Evolutionary conservation across 2,329 filamentous ascomycete genomes (phyloP).

Genomic region (Aspergillus melleus): DNA sequence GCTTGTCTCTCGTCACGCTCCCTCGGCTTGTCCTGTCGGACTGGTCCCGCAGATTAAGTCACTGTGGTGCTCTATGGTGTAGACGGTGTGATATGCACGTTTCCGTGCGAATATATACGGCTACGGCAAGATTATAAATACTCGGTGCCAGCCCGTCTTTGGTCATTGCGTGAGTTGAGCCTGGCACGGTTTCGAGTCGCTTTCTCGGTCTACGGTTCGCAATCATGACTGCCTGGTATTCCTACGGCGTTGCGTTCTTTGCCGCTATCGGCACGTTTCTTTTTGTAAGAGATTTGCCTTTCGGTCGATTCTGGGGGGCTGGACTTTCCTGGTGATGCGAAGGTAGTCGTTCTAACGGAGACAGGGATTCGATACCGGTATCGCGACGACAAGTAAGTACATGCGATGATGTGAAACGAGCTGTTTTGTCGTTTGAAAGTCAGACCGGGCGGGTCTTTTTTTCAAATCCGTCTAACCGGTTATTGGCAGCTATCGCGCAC

Average conservation of each 20-base stretch:
- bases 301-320: not conserved
- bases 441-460: not conserved
- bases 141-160: not conserved
- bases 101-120: not conserved
- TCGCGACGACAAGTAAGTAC: constrained; percentile 57
- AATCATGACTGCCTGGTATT: constrained; percentile 46
- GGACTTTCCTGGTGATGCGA: not conserved
- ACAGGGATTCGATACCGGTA: constrained; percentile 61
- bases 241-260: constrained; percentile 55
- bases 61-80: not conserved
- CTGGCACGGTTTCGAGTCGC: too few relatives aligned
- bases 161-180: not conserved
- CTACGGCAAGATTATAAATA: not conserved
- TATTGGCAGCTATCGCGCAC: constrained; percentile 54
- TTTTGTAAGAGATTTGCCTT: constrained; percentile 45
- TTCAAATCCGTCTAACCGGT: not conserved
- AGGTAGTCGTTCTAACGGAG: constrained; percentile 4
- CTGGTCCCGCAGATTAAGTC: constrained; percentile 1
- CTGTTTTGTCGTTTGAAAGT: too few relatives aligned
- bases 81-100: not conserved
- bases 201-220: not conserved
- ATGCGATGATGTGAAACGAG: not conserved
- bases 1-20: constrained; percentile 2
- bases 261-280: constrained; percentile 61
- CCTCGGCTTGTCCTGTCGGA: constrained; percentile 9